Evolutionary conservation across 2,329 filamentous ascomycete species (phyloP), one percentile per base, ranked within the genome.

Genomic region (Cladosporium sp.): DNA sequence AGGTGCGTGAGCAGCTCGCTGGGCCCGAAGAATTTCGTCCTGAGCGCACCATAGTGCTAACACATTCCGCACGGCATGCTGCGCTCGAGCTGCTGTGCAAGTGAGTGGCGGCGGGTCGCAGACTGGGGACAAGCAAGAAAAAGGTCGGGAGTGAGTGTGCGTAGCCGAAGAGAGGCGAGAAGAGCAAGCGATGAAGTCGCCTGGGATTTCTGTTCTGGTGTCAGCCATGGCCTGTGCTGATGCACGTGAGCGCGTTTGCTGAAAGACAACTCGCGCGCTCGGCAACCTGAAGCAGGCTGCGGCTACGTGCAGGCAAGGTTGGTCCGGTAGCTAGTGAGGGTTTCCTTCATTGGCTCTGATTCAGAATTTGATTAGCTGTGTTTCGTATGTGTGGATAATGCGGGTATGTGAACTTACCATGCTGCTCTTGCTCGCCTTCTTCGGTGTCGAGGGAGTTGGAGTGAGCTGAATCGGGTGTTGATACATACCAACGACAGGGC

Each of bases 11-110:
- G 34, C 44, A 32, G 32, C 54, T 52, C 51, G 59, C 65, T 66
- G 51, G 64, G 26, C 44, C 44, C 26, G 51, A 58, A 58, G 34
- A 12, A 18, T 30, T 41, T 60, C 55, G 65, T 66, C 65, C 32
- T 66, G 28, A 49, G 52, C 51, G 59, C 59, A 36, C 59, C 59
- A 63, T 63, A 51, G 65, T 66, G 65, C 65, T 66, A 47, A 66
- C 65, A 30, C 65, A 34, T 58, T 38, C 34, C 4, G 49, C 58
- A 21, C 26, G 36, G 24, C 55, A 32, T 47, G 57, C 57, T 30
- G 11, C 24, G 49, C 44, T 28, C 24, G 36, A 18, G 59, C 36
- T 62, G 64, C 64, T 66, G 38, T 58, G 52, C 65, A 57, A 49
- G 28, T 21, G 24, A 26, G 26, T 28, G 12, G 32, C 14, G 15